These are phyloP conservation scores for Mycena crocata DNA, from an alignment of 768 basidiomycete genomes.

Conservation along the genomic window DNA sequence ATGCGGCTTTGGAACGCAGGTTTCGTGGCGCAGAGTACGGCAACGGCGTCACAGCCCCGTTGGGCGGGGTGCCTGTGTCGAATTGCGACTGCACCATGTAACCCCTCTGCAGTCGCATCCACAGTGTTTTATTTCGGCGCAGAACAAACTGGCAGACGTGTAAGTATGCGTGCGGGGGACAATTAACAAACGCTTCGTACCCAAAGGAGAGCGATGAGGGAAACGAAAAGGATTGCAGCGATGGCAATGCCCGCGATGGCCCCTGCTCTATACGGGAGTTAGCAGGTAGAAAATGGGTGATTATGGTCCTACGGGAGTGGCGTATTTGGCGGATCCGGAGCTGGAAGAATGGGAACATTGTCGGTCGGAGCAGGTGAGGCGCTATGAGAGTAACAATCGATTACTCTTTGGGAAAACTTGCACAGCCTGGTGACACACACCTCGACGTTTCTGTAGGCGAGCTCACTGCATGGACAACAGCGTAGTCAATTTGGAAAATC, in stretches of 20 bases:
- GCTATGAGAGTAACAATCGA: background rate
- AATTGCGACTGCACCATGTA: conserved; percentile 46
- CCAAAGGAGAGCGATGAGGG: conserved; percentile 31
- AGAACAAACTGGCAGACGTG: conserved; percentile 29
- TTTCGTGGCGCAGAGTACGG: conserved; percentile 10
- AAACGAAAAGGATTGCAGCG: conserved; percentile 26
- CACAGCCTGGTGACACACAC: background rate
- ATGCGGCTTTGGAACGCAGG: background rate
- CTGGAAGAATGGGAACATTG: background rate
- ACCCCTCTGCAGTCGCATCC: conserved; percentile 39
- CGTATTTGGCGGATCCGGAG: background rate
- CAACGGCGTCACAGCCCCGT: conserved; percentile 15
- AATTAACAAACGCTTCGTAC: conserved; percentile 27
- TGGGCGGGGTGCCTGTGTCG: conserved; percentile 26
- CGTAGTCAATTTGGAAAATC: conserved; percentile 46
- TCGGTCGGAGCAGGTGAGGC: background rate
- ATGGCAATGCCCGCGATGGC: conserved; percentile 31
- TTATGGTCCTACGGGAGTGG: conserved; percentile 14
- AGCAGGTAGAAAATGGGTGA: background rate
- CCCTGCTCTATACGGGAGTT: conserved; percentile 20
- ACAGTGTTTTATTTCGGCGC: conserved; percentile 40
- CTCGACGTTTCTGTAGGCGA: background rate
- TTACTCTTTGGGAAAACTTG: background rate
- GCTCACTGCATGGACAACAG: conserved; percentile 33
- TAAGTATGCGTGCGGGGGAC: background rate